These are phyloP conservation scores for Elongisporangium anandrum DNA, from an alignment of 352 stramenopile genomes.

Conservation along the genomic window DNA sequence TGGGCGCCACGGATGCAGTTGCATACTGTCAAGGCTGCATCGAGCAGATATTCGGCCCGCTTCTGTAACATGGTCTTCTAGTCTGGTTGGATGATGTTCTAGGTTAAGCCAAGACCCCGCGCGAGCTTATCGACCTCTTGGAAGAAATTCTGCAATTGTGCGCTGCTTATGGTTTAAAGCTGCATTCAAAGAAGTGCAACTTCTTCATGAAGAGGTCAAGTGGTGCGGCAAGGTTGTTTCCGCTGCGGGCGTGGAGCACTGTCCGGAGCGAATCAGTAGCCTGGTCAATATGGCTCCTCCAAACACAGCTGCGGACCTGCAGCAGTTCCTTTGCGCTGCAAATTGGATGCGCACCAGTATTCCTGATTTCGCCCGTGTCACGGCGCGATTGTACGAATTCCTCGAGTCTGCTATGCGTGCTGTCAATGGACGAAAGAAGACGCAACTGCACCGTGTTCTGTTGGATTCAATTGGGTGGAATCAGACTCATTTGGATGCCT, in stretches of 20 bases:
- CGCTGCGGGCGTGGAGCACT: slow-evolving; percentile 4
- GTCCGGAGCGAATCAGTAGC: slow-evolving; percentile 10
- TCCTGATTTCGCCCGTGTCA: slow-evolving; percentile 5
- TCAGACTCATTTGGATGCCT: too few relatives aligned
- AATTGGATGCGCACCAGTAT: slow-evolving; percentile 11
- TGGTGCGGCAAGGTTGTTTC: slow-evolving; percentile 7
- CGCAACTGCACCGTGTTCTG: background rate
- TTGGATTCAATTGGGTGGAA: slow-evolving; percentile 4
- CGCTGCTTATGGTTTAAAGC: background rate
- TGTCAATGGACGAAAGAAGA: slow-evolving; percentile 2
- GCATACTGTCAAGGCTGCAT: background rate
- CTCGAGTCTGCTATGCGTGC: background rate
- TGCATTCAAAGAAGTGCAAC: background rate
- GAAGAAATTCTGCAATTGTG: background rate
- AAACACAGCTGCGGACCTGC: background rate
- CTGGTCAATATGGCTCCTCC: slow-evolving; percentile 3
- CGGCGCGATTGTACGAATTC: background rate
- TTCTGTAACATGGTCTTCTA: background rate
- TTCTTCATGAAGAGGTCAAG: background rate
- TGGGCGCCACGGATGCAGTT: background rate
- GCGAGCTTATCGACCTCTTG: background rate
- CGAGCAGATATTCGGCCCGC: background rate
- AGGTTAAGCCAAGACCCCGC: background rate
- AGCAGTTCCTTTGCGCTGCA: slow-evolving; percentile 1
- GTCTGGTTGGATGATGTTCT: slow-evolving; percentile 1